Evolutionary conservation across 177 flowering plant species (phyloP).

Genomic region (Vitis hybrid): DNA sequence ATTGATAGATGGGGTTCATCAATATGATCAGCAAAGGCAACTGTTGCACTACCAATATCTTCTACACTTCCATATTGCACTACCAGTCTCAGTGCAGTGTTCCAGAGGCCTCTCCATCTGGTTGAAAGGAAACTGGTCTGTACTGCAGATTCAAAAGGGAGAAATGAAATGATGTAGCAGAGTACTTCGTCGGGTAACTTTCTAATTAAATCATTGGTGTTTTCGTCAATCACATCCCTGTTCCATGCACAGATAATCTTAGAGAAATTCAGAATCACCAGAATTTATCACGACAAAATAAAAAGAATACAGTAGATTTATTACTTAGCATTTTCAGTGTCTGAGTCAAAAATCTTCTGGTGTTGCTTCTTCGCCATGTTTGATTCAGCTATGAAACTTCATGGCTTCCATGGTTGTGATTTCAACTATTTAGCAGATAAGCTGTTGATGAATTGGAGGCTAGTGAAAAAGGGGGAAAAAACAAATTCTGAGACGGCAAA

Average conservation of each 20-base stretch:
- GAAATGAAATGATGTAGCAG: slow-evolving; percentile 20
- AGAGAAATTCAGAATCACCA: no score
- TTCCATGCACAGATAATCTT: not conserved
- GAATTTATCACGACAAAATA: no score
- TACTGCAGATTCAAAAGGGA: slow-evolving; percentile 28
- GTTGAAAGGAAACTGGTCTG: slow-evolving; percentile 36
- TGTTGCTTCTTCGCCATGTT: no score
- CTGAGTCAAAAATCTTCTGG: no score
- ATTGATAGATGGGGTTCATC: slow-evolving; percentile 17
- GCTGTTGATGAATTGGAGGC: no score
- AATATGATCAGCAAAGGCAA: slow-evolving; percentile 9
- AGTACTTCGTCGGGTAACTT: slow-evolving; percentile 36
- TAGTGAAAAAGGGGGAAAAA: no score
- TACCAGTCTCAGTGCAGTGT: not conserved
- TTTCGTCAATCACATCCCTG: slow-evolving; percentile 7
- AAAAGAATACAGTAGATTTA: no score
- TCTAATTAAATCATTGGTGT: slow-evolving; percentile 21
- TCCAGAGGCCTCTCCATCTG: slow-evolving; percentile 32
- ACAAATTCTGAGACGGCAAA: no score
- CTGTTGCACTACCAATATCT: slow-evolving; percentile 9
- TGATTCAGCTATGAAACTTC: no score
- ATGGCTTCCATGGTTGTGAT: no score
- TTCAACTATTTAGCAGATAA: no score
- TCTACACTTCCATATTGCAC: slow-evolving; percentile 17
- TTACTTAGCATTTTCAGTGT: no score